These are phyloP conservation scores for Rhynchosporium graminicola DNA, from an alignment of 2,329 filamentous ascomycete genomes.

Conservation along the genomic window DNA sequence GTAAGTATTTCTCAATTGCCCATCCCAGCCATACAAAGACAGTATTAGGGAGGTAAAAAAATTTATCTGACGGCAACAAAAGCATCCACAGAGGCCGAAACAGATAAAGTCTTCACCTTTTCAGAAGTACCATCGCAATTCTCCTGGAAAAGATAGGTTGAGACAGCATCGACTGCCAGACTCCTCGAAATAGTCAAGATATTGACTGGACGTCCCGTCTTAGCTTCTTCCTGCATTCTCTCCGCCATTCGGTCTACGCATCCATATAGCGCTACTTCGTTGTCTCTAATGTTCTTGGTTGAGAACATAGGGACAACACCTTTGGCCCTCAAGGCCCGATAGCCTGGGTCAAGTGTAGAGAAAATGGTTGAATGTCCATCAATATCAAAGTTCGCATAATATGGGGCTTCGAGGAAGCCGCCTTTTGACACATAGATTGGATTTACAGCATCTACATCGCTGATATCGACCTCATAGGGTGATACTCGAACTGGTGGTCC, in stretches of 20 bases:
- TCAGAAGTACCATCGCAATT: constrained; percentile 49
- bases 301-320: constrained; percentile 52
- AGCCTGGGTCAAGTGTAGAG: constrained; percentile 45
- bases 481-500: constrained; percentile 41
- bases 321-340: constrained; percentile 49
- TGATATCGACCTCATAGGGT: constrained; percentile 42
- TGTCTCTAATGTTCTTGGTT: constrained; percentile 47
- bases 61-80: constrained; percentile 55
- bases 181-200: constrained; percentile 51
- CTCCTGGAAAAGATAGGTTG: constrained; percentile 53
- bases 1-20: constrained; percentile 42
- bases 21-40: constrained; percentile 42
- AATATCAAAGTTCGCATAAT: constrained; percentile 58
- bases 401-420: constrained; percentile 53
- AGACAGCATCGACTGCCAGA: constrained; percentile 56
- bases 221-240: constrained; percentile 43
- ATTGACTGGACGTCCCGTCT: constrained; percentile 44
- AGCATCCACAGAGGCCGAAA: constrained; percentile 54
- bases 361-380: constrained; percentile 58
- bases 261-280: constrained; percentile 43
- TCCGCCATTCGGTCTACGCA: constrained; percentile 47
- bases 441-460: constrained; percentile 39
- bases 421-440: constrained; percentile 54
- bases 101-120: constrained; percentile 42
- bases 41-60: constrained; percentile 52